Base-by-base conservation (phyloP, 108 stramenopile genomes). In the Cyclotella choctawhatcheeana region DNA sequence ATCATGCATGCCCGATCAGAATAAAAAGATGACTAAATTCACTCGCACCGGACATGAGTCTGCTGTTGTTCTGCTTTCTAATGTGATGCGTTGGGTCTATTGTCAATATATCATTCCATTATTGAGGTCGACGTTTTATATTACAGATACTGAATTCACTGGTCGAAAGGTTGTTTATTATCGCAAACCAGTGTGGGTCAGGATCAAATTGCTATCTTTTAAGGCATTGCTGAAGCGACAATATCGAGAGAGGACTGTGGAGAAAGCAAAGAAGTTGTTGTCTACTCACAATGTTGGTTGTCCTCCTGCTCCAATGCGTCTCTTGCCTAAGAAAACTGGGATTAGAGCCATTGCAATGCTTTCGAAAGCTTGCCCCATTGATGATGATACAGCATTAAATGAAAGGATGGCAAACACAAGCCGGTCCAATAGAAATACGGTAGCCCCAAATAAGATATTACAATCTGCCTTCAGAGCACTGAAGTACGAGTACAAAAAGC, bases 91-190 rank as follows among this genome's bases (percentile, higher is more conserved):
- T 10, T 96, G 90, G 89, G 29, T 91, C 18, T 90, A 92, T 58
- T 73, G 67, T 32, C 58, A 82, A 51, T 89, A 87, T 53, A 43
- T 93, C 20, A 86, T 92, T 10, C 92, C 89, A 20, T 69, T 96
- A 13, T 73, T 96, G 2, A 76, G 90, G 56, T 82, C 89, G 13
- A 64, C 53, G 50, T 96, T 96, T 64, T 88, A 92, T 50, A 84
- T 89, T 26, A 96, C 95, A 44, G 95, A 96, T 65, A 91, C 83
- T 5, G 92, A 96, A 64, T 89, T 89, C 51, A 71, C 64, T 56
- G 87, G 64, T 2, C 73, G 82, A 13, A 65, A 72, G 33, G 60
- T 91, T 0, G 51, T 92, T 0, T 96, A 92, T 74, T 96, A 93
- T 54, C 78, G 95, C 33, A 88, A 86, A 59, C 90, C 92, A n/a